Conservation (phyloP, 495 filamentous ascomycete genomes). For the Xylaria longipes region DNA sequence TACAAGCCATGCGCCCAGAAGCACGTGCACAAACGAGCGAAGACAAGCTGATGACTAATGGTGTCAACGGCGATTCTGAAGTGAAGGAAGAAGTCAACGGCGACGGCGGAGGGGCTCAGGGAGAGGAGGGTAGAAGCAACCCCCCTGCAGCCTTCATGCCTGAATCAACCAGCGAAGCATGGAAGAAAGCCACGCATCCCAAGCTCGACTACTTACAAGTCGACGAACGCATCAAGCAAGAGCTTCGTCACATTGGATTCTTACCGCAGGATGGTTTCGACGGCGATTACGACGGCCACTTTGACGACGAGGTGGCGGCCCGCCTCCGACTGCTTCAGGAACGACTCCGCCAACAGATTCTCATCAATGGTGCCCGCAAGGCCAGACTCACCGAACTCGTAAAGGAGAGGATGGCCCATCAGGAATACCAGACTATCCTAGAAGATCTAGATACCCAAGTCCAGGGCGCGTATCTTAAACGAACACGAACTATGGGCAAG, state of each 20-base stretch:
- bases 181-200: conserved; percentile 62
- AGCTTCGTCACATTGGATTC: conserved; percentile 94
- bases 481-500: conserved; percentile 85
- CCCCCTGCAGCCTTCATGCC: conserved; percentile 79
- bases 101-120: conserved; percentile 43
- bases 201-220: conserved; percentile 84
- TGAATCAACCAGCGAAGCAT: conserved; percentile 66
- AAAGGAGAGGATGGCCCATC: conserved; percentile 88
- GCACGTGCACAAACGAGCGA: conserved; percentile 68
- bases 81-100: conserved; percentile 59
- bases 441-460: conserved; percentile 97
- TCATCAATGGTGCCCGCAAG: conserved; percentile 90
- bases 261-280: conserved; percentile 68
- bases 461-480: conserved; percentile 92
- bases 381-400: conserved; percentile 82
- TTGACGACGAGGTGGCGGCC: conserved; percentile 93
- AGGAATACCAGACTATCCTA: conserved; percentile 95
- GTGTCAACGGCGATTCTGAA: conserved; percentile 62
- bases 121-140: conserved; percentile 53
- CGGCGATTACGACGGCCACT: conserved; percentile 82
- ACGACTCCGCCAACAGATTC: conserved; percentile 77
- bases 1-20: conserved; percentile 83
- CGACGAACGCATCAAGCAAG: conserved; percentile 87
- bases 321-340: conserved; percentile 84
- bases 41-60: conserved; percentile 61